Conservation (phyloP, 176 grass and related monocot species). For the Rhipidocladum racemiflorum region DNA sequence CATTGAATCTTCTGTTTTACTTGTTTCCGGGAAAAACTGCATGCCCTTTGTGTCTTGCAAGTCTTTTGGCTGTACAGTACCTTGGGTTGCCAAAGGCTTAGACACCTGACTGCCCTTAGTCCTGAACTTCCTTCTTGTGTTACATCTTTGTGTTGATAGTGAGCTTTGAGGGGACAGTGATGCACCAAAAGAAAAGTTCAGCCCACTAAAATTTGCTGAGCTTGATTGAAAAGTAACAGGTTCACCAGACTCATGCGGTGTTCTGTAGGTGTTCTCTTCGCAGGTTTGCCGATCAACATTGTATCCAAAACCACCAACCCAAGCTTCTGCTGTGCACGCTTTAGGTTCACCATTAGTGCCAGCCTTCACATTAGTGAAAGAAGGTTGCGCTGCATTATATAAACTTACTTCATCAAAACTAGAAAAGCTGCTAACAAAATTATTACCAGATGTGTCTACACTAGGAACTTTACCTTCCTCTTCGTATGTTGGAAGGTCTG, state of each 20-base stretch:
- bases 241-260: background rate
- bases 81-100: conserved; percentile 27
- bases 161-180: conserved; percentile 28
- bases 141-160: conserved; percentile 33
- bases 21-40: conserved; percentile 36
- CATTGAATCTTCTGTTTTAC: conserved; percentile 28
- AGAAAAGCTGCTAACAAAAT: conserved; percentile 44
- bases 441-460: conserved; percentile 28
- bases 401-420: conserved; percentile 42
- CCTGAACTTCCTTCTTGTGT: conserved; percentile 75
- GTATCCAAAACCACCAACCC: background rate
- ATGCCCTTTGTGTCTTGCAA: conserved; percentile 35
- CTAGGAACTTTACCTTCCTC: conserved; percentile 27
- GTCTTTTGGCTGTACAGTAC: conserved; percentile 34
- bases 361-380: conserved; percentile 36
- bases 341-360: conserved; percentile 20
- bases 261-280: conserved; percentile 24
- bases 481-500: conserved; percentile 20
- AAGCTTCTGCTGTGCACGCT: conserved; percentile 26
- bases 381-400: conserved; percentile 23
- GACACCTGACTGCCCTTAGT: conserved; percentile 35
- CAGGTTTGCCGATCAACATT: conserved; percentile 26
- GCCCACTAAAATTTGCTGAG: conserved; percentile 30
- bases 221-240: conserved; percentile 26
- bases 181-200: conserved; percentile 48